phyloP scores from a whole-genome alignment of 2,329 filamentous ascomycete genomes.

The Laburnicola sp. region DNA sequence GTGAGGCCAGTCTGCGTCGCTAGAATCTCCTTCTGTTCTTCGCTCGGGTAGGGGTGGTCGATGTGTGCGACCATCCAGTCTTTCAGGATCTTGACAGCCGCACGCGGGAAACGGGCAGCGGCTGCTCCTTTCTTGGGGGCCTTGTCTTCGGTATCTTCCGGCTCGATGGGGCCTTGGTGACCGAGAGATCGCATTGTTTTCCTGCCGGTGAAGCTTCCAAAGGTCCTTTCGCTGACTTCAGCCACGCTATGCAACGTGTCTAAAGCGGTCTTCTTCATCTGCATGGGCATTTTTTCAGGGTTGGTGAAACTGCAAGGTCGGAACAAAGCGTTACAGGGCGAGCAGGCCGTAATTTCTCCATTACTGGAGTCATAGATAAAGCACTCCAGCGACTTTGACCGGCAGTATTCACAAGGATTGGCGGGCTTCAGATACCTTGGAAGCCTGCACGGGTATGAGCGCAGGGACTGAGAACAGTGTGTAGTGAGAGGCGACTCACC shows the following conservation, averaged over 20 bases:
- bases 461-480: not conserved
- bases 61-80: slow-evolving; percentile 81
- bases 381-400: slow-evolving; percentile 52
- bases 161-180: slow-evolving; percentile 42
- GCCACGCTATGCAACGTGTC: slow-evolving; percentile 54
- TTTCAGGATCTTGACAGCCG: slow-evolving; percentile 78
- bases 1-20: slow-evolving; percentile 78
- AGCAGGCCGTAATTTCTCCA: slow-evolving; percentile 48
- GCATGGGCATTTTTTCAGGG: slow-evolving; percentile 33
- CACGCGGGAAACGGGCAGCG: slow-evolving; percentile 67
- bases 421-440: slow-evolving; percentile 52
- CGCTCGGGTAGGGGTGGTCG: slow-evolving; percentile 83
- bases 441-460: slow-evolving; percentile 29
- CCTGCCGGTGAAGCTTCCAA: slow-evolving; percentile 43
- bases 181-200: slow-evolving; percentile 44
- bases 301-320: slow-evolving; percentile 53
- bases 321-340: slow-evolving; percentile 53
- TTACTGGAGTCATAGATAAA: slow-evolving; percentile 48
- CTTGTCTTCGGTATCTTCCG: slow-evolving; percentile 31
- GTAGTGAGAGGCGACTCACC: slow-evolving; percentile 10
- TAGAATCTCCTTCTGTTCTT: slow-evolving; percentile 80
- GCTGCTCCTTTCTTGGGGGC: slow-evolving; percentile 40
- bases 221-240: slow-evolving; percentile 43
- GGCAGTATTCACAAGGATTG: slow-evolving; percentile 54
- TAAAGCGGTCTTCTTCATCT: slow-evolving; percentile 44